These are phyloP conservation scores for Wickerhamomyces kurtzmanii DNA, from an alignment of 805 yeast genomes.

Conservation along the genomic window DNA sequence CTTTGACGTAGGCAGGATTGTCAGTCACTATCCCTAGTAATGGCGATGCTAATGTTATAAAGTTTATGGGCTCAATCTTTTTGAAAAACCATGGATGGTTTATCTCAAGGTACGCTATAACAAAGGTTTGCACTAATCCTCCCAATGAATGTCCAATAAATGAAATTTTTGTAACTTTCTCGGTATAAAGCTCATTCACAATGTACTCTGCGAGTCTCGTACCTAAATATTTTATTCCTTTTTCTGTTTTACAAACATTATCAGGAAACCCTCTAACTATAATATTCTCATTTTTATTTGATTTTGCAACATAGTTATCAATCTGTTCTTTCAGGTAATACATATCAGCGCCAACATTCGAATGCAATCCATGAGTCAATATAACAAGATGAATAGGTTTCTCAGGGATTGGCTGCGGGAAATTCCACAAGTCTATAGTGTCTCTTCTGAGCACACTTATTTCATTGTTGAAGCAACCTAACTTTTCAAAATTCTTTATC, in stretches of 20 bases:
- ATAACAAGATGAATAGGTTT: conserved; percentile 57
- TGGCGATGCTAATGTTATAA: conserved; percentile 68
- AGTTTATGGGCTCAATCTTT: conserved; percentile 51
- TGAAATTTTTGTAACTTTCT: conserved; percentile 43
- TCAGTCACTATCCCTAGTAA: conserved; percentile 69
- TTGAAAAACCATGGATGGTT: conserved; percentile 65
- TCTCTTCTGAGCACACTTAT: conserved; percentile 40
- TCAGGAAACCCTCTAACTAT: conserved; percentile 62
- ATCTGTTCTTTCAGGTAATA: conserved; percentile 61
- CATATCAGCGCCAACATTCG: conserved; percentile 72
- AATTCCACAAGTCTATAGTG: conserved; percentile 65
- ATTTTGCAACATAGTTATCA: conserved; percentile 29
- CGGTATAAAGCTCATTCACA: conserved; percentile 35
- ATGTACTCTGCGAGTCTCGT: conserved; percentile 60
- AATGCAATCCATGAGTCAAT: conserved; percentile 70
- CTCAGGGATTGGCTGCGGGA: conserved; percentile 33
- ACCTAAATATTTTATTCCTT: conserved; percentile 70
- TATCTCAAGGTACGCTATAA: conserved; percentile 58
- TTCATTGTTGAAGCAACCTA: conserved; percentile 20
- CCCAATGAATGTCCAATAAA: conserved; percentile 77
- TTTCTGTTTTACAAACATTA: conserved; percentile 70
- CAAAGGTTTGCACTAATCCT: conserved; percentile 69
- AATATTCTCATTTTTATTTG: conserved; percentile 33
- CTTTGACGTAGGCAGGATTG: conserved; percentile 64
- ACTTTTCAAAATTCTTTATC: conserved; percentile 14